Percentiles rank a stretch among this genome's conserved stretches.
phyloP scores from a whole-genome alignment of 495 filamentous ascomycete species.

The Cenococcum geophilum region DNA sequence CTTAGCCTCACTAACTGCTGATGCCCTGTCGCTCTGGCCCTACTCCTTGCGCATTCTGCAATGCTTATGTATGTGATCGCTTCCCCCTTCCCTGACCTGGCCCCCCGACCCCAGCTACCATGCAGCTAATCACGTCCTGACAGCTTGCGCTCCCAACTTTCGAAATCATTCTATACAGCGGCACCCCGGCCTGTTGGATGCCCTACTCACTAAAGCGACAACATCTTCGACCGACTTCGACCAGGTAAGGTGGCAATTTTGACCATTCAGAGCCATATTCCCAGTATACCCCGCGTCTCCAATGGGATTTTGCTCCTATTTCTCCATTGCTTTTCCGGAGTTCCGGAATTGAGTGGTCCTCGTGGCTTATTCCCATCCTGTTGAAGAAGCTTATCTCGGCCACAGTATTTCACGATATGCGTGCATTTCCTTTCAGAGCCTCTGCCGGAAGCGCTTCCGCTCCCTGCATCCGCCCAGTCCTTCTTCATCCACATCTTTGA shows the following conservation, averaged over 20 bases:
- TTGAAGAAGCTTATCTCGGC: slow-evolving; percentile 10
- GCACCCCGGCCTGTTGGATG: slow-evolving; percentile 29
- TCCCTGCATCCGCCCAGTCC: slow-evolving; percentile 29
- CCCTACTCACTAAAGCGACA: slow-evolving; percentile 30
- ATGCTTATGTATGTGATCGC: slow-evolving; percentile 29
- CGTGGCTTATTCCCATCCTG: neutral
- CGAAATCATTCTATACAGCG: slow-evolving; percentile 27
- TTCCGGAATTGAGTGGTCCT: neutral
- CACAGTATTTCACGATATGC: slow-evolving; percentile 20
- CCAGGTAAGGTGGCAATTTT: slow-evolving; percentile 18
- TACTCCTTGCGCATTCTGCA: slow-evolving; percentile 33
- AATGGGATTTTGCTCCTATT: neutral
- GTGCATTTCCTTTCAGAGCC: slow-evolving; percentile 29
- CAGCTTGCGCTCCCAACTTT: slow-evolving; percentile 27
- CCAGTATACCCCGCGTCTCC: too few species aligned
- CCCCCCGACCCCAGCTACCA: neutral
- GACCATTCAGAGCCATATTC: neutral
- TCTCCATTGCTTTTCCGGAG: neutral
- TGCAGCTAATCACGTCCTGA: slow-evolving; percentile 21
- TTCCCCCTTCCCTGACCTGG: slow-evolving; percentile 6
- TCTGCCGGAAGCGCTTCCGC: slow-evolving; percentile 24
- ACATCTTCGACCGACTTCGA: slow-evolving; percentile 12
- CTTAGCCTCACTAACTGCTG: slow-evolving; percentile 28
- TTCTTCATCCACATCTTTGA: slow-evolving; percentile 34
- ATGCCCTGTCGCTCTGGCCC: slow-evolving; percentile 31